These are phyloP conservation scores for Fusarium ramigenum DNA, from an alignment of 2,329 filamentous ascomycete species.

Conservation along the genomic window DNA sequence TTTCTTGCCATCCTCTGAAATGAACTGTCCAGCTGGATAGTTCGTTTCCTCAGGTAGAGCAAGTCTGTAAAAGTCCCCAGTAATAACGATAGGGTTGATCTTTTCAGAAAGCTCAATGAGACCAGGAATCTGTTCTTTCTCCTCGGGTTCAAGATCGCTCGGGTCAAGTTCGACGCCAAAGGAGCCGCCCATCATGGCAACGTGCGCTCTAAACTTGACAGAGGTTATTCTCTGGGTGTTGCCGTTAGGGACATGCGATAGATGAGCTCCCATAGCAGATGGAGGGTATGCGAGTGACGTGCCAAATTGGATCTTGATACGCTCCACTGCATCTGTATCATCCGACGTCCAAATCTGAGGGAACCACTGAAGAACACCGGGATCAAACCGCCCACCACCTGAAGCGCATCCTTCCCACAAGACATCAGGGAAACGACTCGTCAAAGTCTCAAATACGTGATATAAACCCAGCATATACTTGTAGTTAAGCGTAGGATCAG, in stretches of 20 bases:
- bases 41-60: constrained; percentile 66
- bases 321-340: constrained; percentile 69
- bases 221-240: constrained; percentile 64
- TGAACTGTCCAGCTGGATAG: constrained; percentile 69
- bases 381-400: constrained; percentile 71
- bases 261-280: constrained; percentile 72
- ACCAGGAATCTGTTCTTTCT: constrained; percentile 60
- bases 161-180: constrained; percentile 75
- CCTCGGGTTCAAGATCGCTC: constrained; percentile 57
- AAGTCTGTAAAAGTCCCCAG: constrained; percentile 68
- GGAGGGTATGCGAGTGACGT: constrained; percentile 71
- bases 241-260: constrained; percentile 69
- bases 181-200: constrained; percentile 74
- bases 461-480: constrained; percentile 72
- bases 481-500: constrained; percentile 63
- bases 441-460: constrained; percentile 68
- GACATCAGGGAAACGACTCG: constrained; percentile 67
- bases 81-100: constrained; percentile 67
- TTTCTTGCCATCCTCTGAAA: constrained; percentile 59
- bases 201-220: constrained; percentile 69
- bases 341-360: constrained; percentile 74
- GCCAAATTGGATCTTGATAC: constrained; percentile 70
- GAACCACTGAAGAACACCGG: constrained; percentile 71
- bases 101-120: constrained; percentile 64
- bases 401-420: constrained; percentile 74